These are phyloP conservation scores for Xylaria sp. DNA, from an alignment of 2,329 filamentous ascomycete species.

Conservation along the genomic window DNA sequence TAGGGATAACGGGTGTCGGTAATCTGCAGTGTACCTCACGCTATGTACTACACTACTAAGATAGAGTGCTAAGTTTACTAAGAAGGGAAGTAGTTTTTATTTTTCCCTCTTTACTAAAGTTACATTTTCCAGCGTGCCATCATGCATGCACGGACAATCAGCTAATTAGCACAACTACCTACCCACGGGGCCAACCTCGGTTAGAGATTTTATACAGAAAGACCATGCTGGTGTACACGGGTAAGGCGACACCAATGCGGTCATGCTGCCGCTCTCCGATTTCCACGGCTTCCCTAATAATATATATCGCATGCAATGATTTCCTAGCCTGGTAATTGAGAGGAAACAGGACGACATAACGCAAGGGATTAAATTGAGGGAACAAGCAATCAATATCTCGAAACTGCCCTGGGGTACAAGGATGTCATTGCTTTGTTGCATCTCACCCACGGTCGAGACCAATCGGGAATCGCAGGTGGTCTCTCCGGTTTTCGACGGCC, in stretches of 20 bases:
- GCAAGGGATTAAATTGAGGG: background rate
- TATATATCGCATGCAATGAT: background rate
- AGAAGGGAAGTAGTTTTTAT: background rate
- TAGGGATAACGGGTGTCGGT: background rate
- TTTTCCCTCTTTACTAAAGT: background rate
- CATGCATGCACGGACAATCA: constrained; percentile 15
- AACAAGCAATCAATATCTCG: constrained; percentile 10
- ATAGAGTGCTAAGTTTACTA: constrained; percentile 8
- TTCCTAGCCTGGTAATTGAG: background rate
- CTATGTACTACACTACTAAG: background rate
- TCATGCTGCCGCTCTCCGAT: background rate
- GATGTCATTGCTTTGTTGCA: constrained; percentile 21
- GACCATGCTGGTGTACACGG: constrained; percentile 16
- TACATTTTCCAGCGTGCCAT: background rate
- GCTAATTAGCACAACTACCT: constrained; percentile 21
- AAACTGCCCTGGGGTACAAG: constrained; percentile 3
- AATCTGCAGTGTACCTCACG: background rate
- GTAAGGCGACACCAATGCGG: background rate
- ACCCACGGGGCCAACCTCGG: constrained; percentile 2
- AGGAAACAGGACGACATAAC: background rate
- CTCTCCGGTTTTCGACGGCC: background rate
- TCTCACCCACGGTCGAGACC: constrained; percentile 15
- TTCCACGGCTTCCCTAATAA: background rate
- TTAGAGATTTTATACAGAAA: constrained; percentile 2
- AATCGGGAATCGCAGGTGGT: constrained; percentile 3